Base-by-base conservation (phyloP, 2,329 filamentous ascomycete genomes). In the Scedosporium dehoogii region DNA sequence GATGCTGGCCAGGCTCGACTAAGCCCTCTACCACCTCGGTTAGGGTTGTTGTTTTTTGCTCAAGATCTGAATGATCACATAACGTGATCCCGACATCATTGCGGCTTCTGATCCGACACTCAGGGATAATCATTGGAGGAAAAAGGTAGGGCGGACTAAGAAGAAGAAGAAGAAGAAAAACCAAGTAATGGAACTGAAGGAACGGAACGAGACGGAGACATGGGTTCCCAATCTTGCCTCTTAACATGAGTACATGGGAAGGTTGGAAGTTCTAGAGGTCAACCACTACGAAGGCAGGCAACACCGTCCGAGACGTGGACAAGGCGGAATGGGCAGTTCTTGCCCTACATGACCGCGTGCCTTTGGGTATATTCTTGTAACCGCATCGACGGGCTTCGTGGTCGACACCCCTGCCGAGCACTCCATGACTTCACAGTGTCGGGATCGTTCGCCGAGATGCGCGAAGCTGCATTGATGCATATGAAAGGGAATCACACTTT, bases 1-100 rank as follows among this genome's bases (percentile, higher is more conserved):
- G 75, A 97, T 99, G 94, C 91, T 96, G 80, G 94, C 94, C 64
- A 91, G 92, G 76, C 82, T 99, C 76, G 94, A 99, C 79, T 99
- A 89, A 92, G 38, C 41, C 33, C 9, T 14, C 9, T n/a, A 18
- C 51, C 14, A 3, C n/a, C 18, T 62, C 56, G 29, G 38, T 41
- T 53, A 41, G 33, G 46, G 18, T 46, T 48, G 38, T 59, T 56
- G 6, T 58, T 18, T 25, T 21, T 25, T 48, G n/a, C 41, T 18
- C 38, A 16, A 14, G 33, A 53, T 41, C 29, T 59, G 27, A 56
- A 56, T 16, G 29, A 55, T 59, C 53, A 58, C 60, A 41, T 42
- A 14, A 42, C 21, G 53, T 62, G 55, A 38, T 42, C 44, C 60
- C 53, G 41, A 38, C 44, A 38, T 51, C 21, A 27, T 51, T 29